Evolutionary conservation across 2,329 filamentous ascomycete genomes (phyloP), one percentile per base, ranked within the genome.

Genomic region (Arthrobotrys musiformis): DNA sequence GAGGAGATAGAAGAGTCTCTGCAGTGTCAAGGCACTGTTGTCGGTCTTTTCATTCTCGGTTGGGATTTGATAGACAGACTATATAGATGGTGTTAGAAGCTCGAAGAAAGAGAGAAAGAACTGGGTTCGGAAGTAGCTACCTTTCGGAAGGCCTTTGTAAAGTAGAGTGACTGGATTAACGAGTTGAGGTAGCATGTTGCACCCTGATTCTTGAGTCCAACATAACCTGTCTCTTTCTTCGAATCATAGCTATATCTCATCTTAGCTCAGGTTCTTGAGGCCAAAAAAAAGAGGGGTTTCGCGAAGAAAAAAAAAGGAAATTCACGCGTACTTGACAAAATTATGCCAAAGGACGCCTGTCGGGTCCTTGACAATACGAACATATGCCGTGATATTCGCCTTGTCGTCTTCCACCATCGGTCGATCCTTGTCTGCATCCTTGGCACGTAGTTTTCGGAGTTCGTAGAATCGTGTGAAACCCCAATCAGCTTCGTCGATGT

Each of bases 181-280:
- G 92, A 94, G 83, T 95, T 95, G 58, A 95, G 86, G 82, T 95
- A 95, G 84, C 92, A 95, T 0, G 92, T 95, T 60, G 95, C 95
- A 79, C 95, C 95, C 84, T 98, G 95, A 82, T 99, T 99, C 84
- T 95, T 95, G 66, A 99, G 86, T 1, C 95, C 95, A 46, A 99
- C 95, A 86, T 94, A 98, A 70, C 95, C 95, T 0, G 95, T 99
- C 85, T 97, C 94, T 83, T 95, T 97, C 85, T 98, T 99, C n/a
- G 95, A 98, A 83, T 99, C 94, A 83, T 99, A 99, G 85, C 86
- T 87, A 61, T 17, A 11, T 30, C 58, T 58, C 68, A 61, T 58
- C 40, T 61, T 54, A 26, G 40, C 1, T 24, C n/a, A 9, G 9
- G 13, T 19, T 11, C 60, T 19, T 15, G 9, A 33, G 28, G n/a